Conservation (phyloP, 1,284 basidiomycete species). For the Moesziomyces antarcticus region DNA sequence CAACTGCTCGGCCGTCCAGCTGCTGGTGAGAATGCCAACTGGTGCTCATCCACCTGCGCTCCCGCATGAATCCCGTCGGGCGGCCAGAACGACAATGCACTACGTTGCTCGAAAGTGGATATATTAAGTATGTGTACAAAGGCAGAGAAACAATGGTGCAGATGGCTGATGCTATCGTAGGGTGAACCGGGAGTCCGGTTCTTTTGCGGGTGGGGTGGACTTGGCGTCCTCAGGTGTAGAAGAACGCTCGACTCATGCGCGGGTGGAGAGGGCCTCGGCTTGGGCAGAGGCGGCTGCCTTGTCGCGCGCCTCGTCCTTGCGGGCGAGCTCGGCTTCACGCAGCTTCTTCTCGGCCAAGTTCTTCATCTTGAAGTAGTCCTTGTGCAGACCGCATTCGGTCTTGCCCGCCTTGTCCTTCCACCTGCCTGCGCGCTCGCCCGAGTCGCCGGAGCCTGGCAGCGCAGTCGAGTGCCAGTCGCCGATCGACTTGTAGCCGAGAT, state of each 20-base stretch:
- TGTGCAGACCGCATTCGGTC: slow-evolving; percentile 93
- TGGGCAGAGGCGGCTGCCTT: slow-evolving; percentile 21
- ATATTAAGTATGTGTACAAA: neutral
- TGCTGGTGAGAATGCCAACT: too few relatives aligned
- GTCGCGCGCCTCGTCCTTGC: slow-evolving; percentile 54
- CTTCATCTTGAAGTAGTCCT: slow-evolving; percentile 66
- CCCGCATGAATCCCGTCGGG: too few relatives aligned
- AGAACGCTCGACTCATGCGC: neutral
- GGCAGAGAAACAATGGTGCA: neutral
- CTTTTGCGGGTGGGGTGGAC: neutral
- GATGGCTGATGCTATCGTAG: neutral
- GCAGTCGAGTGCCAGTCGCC: slow-evolving; percentile 96
- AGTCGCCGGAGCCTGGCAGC: slow-evolving; percentile 70
- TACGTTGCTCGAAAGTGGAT: neutral
- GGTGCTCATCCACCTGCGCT: too few relatives aligned
- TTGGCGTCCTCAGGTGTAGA: slow-evolving; percentile 3
- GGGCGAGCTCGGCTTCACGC: slow-evolving; percentile 58
- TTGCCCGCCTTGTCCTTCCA: slow-evolving; percentile 89
- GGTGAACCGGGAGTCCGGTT: neutral
- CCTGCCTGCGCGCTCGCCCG: slow-evolving; percentile 86
- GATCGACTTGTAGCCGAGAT: slow-evolving; percentile 90
- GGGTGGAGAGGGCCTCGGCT: slow-evolving; percentile 3
- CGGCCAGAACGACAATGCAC: too few relatives aligned
- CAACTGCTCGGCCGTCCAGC: neutral
- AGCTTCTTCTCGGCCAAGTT: slow-evolving; percentile 62